These are phyloP conservation scores for Schwanniomyces pseudopolymorphus DNA, from an alignment of 805 yeast genomes.

Conservation along the genomic window DNA sequence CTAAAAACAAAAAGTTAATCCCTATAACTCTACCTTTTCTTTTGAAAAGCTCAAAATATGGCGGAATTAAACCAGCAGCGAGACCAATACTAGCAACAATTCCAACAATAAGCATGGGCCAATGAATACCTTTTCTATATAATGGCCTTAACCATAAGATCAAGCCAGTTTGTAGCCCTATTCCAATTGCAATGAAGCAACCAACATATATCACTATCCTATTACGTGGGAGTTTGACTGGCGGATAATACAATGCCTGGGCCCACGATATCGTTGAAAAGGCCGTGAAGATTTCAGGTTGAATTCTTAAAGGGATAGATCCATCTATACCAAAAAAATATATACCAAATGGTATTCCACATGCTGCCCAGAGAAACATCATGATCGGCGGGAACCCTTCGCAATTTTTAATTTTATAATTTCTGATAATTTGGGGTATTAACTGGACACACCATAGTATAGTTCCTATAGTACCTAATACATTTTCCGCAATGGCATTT, in stretches of 20 bases:
- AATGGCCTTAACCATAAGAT: conserved; percentile 67
- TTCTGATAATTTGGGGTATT: conserved; percentile 78
- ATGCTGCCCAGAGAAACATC: conserved; percentile 76
- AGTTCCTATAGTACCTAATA: conserved; percentile 85
- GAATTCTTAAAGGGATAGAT: conserved; percentile 76
- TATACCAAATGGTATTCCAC: conserved; percentile 84
- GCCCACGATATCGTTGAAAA: conserved; percentile 70
- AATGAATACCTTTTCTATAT: conserved; percentile 47
- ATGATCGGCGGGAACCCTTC: conserved; percentile 86
- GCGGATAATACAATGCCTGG: conserved; percentile 67
- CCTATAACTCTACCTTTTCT: conserved; percentile 86
- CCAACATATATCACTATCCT: conserved; percentile 37
- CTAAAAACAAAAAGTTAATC: conserved; percentile 75
- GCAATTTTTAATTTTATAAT: conserved; percentile 73
- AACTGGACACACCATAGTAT: conserved; percentile 91
- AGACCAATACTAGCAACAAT: conserved; percentile 73
- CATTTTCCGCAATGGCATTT: conserved; percentile 56
- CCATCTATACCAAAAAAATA: conserved; percentile 74
- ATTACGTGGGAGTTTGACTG: conserved; percentile 39
- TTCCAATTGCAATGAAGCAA: conserved; percentile 41
- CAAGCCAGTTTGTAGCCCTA: conserved; percentile 69
- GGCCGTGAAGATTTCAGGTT: conserved; percentile 79
- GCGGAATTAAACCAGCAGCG: conserved; percentile 81
- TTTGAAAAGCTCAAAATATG: conserved; percentile 80
- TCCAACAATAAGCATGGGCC: conserved; percentile 85